Percentiles rank a stretch among this genome's conserved stretches.
These are phyloP conservation scores for Cyamopsis tetragonoloba DNA, from an alignment of 306 rosid species.

Conservation along the genomic window DNA sequence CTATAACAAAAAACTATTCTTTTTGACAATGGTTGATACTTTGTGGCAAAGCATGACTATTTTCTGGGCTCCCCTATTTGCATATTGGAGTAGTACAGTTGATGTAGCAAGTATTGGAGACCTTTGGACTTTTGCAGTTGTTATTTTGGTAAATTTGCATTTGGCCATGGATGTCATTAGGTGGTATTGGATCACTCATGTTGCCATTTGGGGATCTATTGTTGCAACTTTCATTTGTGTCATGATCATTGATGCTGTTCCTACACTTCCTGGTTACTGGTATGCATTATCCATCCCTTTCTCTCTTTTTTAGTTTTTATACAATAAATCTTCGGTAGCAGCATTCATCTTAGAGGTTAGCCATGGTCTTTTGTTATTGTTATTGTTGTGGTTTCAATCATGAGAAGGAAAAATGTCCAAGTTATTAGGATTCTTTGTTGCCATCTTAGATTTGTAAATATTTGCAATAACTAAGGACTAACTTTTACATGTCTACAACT, in stretches of 20 bases:
- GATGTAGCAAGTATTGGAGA: slow-evolving; percentile 86
- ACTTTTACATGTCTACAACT: slow-evolving; percentile 24
- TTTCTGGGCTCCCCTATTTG: slow-evolving; percentile 75
- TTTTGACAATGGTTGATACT: slow-evolving; percentile 76
- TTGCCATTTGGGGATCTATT: slow-evolving; percentile 84
- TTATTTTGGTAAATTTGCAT: slow-evolving; percentile 79
- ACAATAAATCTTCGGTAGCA: not conserved
- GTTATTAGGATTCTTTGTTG: not conserved
- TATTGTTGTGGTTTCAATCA: not conserved
- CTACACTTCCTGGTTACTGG: slow-evolving; percentile 74
- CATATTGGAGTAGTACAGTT: slow-evolving; percentile 68
- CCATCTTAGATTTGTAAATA: not conserved
- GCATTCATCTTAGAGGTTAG: not conserved
- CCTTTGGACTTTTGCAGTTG: slow-evolving; percentile 88
- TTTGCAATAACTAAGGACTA: slow-evolving; percentile 17
- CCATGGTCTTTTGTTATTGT: no score
- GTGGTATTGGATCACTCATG: slow-evolving; percentile 83
- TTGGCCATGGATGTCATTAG: slow-evolving; percentile 87
- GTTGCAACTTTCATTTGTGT: slow-evolving; percentile 73
- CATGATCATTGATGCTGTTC: slow-evolving; percentile 66
- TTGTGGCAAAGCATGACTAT: slow-evolving; percentile 81
- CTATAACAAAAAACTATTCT: slow-evolving; percentile 68
- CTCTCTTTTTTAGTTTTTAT: not conserved
- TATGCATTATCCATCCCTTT: slow-evolving; percentile 29
- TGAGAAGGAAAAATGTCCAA: not conserved